These are phyloP conservation scores for Aspergillus sp. DNA, from an alignment of 2,329 filamentous ascomycete genomes.

Conservation along the genomic window DNA sequence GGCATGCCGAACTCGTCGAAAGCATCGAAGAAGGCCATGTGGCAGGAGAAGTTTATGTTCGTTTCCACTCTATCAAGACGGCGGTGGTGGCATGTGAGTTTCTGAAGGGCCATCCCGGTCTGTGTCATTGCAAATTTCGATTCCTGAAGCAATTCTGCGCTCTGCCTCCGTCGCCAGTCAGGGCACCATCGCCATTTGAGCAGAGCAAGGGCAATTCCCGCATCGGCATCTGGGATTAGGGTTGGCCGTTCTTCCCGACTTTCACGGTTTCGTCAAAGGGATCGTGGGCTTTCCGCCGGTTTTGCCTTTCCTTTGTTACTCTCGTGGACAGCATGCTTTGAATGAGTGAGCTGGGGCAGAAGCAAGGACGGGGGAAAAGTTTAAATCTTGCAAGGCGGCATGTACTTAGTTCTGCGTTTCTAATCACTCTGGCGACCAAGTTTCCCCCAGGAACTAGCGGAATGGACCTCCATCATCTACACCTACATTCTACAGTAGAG, in stretches of 20 bases:
- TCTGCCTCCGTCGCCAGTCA: background rate
- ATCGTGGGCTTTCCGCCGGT: background rate
- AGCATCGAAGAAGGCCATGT: constrained; percentile 13
- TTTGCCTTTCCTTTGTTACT: background rate
- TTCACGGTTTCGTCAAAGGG: too few species aligned
- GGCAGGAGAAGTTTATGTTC: constrained; percentile 12
- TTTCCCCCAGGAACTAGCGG: too few species aligned
- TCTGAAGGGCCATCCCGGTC: constrained; percentile 11
- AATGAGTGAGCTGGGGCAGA: too few species aligned
- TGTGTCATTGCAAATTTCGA: constrained; percentile 15
- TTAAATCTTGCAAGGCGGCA: too few species aligned
- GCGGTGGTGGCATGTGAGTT: constrained; percentile 14
- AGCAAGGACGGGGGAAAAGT: too few species aligned
- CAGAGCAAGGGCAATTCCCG: background rate
- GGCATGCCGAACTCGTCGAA: constrained; percentile 16
- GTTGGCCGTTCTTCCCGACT: background rate
- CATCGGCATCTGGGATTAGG: constrained; percentile 2
- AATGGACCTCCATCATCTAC: too few species aligned
- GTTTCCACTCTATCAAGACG: constrained; percentile 22
- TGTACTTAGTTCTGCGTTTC: too few species aligned
- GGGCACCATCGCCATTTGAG: background rate
- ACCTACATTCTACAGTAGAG: too few species aligned
- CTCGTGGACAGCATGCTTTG: too few species aligned
- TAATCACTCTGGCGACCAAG: too few species aligned
- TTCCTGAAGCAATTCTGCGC: constrained; percentile 12